Evolutionary conservation across 306 rosid genomes (phyloP).

Genomic region (Quercus dentata): DNA sequence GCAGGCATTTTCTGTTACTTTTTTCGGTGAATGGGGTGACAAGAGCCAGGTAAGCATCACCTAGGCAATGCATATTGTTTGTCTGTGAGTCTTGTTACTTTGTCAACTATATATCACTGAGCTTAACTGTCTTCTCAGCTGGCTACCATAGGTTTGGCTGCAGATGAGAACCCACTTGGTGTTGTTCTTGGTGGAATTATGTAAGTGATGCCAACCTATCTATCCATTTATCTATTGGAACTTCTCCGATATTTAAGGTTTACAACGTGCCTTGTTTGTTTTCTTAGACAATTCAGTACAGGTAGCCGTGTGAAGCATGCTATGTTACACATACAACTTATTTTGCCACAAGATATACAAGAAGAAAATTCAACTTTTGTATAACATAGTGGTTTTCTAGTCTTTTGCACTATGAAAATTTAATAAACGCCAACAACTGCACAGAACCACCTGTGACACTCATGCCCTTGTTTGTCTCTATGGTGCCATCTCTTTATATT

Average conservation of each 20-base stretch:
- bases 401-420: neutral
- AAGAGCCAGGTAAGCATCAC: conserved; percentile 79
- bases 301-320: neutral
- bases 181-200: conserved; percentile 94
- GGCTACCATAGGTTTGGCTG: conserved; percentile 92
- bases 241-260: neutral
- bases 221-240: conserved; percentile 6
- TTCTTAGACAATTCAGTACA: neutral
- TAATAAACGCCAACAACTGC: too few relatives aligned
- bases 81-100: neutral
- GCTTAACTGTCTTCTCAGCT: conserved; percentile 49
- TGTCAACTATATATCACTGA: conserved; percentile 9
- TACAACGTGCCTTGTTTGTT: neutral
- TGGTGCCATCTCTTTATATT: too few relatives aligned
- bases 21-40: conserved; percentile 99
- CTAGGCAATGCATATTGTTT: neutral
- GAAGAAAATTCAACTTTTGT: neutral
- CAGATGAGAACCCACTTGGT: conserved; percentile 87
- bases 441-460: too few relatives aligned
- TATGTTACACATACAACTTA: neutral
- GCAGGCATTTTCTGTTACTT: conserved; percentile 91
- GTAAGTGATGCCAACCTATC: conserved; percentile 45
- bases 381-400: neutral
- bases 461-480: too few relatives aligned
- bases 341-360: neutral